Evolutionary conservation across 805 yeast species (phyloP).

Genomic region (Zygoascus ofunaensis): DNA sequence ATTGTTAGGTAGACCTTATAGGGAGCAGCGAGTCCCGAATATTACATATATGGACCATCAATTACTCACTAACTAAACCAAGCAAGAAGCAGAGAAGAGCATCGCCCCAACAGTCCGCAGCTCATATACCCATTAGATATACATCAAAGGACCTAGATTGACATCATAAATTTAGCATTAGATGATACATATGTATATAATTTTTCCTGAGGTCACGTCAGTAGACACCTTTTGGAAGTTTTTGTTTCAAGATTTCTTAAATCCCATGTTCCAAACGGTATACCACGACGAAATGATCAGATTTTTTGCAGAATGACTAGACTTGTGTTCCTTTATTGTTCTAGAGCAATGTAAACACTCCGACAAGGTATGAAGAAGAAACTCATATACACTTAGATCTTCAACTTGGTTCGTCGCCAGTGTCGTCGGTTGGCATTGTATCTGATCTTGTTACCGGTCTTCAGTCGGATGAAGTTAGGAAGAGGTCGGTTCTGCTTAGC

Average conservation of each 20-base stretch:
- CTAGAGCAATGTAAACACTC: no score
- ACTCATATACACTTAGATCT: constrained; percentile 52
- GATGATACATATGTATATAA: background rate
- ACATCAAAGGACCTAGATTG: no score
- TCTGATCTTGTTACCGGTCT: constrained; percentile 95
- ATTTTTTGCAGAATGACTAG: constrained; percentile 1
- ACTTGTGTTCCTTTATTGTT: no score
- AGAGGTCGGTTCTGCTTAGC: constrained; percentile 98
- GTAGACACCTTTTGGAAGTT: background rate
- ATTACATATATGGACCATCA: no score
- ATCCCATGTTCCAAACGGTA: no score
- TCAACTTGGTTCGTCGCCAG: constrained; percentile 99
- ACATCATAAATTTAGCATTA: background rate
- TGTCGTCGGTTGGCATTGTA: constrained; percentile 99
- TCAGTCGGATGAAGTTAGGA: constrained; percentile 99
- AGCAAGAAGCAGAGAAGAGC: no score
- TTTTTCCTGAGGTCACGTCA: background rate
- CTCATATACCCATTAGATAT: no score
- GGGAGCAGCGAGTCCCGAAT: no score
- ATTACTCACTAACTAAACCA: no score
- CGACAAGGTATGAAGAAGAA: no score
- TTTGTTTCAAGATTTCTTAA: background rate
- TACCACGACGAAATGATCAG: background rate
- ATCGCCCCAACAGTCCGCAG: no score
- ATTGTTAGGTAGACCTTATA: no score